Base-by-base conservation (phyloP, 164 flowering plant genomes). In the Sextonia rubra region DNA sequence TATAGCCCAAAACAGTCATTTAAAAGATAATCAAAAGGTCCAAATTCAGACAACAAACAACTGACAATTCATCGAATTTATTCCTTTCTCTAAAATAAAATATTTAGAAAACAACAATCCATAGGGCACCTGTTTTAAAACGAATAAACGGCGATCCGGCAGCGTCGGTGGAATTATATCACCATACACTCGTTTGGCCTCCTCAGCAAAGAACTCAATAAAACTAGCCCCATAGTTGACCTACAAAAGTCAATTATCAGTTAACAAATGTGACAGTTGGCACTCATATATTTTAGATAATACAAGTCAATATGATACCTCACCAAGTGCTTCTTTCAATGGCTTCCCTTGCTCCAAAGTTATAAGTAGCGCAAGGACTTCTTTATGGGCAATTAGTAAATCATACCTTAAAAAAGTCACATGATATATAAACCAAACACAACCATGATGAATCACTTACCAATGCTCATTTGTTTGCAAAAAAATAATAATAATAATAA, bases 321-420 rank as follows among this genome's bases (percentile, higher is more conserved):
- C 99, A 25, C 94, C 97, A 58, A 91, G 56, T 77, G 98, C 94
- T 83, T 96, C 99, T 71, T 89, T 90, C 44, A 96, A 78, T 75
- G 99, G 99, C 77, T 96, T 96, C 37, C 99, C 99, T 83, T 90
- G 95, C 87, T 96, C 99, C 68, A 96, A 81, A n/a, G 99, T 96
- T 69, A 96, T 93, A 49, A 96, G 94, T 74, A 89, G 90, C 64
- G 88, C 99, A 74, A 96, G 91, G 76, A 89, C 94, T 83, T 93
- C 97, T 82, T 90, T 91, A 80, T 96, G 90, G 58, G 87, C 76
- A 69, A 90, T 86, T 69, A 96, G 70, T 69, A 96, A 81, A 80
- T 96, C 97, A 81, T 85, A 93, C 98, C 98, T 93, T 64, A 64
- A 75, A 71, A 76, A 71, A 68, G 49, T 32, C 68, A 76, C 12